These are phyloP conservation scores for Cystofilobasidium capitatum DNA, from an alignment of 768 basidiomycete species.

Conservation along the genomic window DNA sequence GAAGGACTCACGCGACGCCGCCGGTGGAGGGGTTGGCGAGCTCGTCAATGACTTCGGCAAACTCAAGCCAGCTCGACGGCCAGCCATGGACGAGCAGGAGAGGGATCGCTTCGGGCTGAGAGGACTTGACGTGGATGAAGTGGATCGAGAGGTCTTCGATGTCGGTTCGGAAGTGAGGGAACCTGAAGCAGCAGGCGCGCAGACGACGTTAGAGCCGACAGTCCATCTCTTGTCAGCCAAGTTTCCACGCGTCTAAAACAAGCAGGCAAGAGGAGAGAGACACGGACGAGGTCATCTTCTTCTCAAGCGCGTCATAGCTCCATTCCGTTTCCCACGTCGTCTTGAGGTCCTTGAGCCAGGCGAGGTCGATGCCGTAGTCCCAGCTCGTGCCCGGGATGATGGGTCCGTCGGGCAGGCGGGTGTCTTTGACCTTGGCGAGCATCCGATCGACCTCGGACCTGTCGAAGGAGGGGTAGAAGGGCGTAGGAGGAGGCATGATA, in stretches of 20 bases:
- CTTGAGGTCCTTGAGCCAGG: slow-evolving; percentile 7
- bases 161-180: slow-evolving; percentile 28
- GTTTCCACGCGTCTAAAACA: background rate
- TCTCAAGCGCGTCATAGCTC: slow-evolving; percentile 28
- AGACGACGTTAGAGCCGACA: background rate
- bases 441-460: slow-evolving; percentile 18
- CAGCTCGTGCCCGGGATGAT: slow-evolving; percentile 9
- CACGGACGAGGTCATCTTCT: slow-evolving; percentile 25
- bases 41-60: slow-evolving; percentile 34
- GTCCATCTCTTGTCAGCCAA: background rate
- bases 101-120: slow-evolving; percentile 31
- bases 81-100: slow-evolving; percentile 34
- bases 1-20: background rate
- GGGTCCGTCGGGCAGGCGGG: background rate
- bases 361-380: slow-evolving; percentile 14
- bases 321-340: slow-evolving; percentile 28
- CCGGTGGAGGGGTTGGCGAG: slow-evolving; percentile 34
- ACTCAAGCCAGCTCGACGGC: slow-evolving; percentile 43
- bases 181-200: background rate
- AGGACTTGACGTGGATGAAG: slow-evolving; percentile 32
- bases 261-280: background rate
- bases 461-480: slow-evolving; percentile 10
- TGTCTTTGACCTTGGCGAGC: slow-evolving; percentile 11
- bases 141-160: slow-evolving; percentile 29
- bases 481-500: slow-evolving; percentile 9